Base-by-base conservation (phyloP, 202 grass and related monocot genomes). In the Cymbopogon flexuosus region DNA sequence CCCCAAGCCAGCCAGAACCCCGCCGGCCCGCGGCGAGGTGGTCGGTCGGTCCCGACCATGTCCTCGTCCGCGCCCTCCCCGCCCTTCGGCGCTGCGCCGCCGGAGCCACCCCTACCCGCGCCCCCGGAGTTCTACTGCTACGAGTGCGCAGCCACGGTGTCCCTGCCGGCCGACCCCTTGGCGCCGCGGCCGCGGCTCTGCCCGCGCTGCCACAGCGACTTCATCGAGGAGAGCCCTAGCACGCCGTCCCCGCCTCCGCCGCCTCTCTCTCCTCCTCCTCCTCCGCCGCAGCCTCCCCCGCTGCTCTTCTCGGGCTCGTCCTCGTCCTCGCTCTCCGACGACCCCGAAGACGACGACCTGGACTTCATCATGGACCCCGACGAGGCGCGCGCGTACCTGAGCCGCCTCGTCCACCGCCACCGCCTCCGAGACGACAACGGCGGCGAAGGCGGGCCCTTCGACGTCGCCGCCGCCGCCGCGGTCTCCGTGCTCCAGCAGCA, bases 151-250 rank as follows among this genome's bases (percentile, higher is more conserved):
- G 8, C 41, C 8, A 70, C 63, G 80, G 62, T 83, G 1, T 29
- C 75, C 15, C 54, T 79, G 10, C 75, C 88, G 11, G n/a, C 29
- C 19, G n/a, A 22, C 0, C 63, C 39, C 8, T 8, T 8, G 6
- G 1, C 77, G 27, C 8, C 52, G 8, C 30, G 67, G 6, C 39
- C 73, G 1, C 84, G 27, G 11, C 34, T 75, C 75, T 90, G 88
- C 84, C 88, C 84, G 23, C 77, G 47, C 42, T 89, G 83, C 83
- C 51, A 61, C 39, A 19, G 79, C 73, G 79, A 62, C 2, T 86
- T 69, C 68, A 68, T 89, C 39, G 79, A 79, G 61, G 83, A 82
- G 51, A 59, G 61, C 73, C 73, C 83, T 30, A 33, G 49, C 29
- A 49, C 46, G 12, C n/a, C 80, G 8, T 41, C 52, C 22, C 52